Base-by-base conservation (phyloP, 1,284 basidiomycete genomes). In the Trametes polyzona region DNA sequence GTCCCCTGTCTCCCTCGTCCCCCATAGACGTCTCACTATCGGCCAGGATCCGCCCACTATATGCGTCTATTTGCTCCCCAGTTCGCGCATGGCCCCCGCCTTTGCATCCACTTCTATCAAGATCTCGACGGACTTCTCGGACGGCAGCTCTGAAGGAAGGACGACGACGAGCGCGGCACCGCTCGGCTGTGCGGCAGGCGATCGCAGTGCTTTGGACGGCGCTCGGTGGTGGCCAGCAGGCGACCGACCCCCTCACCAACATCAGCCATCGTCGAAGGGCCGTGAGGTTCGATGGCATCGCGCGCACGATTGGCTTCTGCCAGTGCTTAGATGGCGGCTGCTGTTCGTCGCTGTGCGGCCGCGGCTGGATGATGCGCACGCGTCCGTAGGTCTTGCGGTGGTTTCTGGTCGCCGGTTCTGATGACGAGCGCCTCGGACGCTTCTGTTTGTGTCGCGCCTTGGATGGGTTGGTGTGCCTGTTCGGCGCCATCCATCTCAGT, bases 11-110 rank as follows among this genome's bases (percentile, higher is more conserved):
- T 27, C 57, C 44, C 37, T 26, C 19, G 6, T 14, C 61, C 35
- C 46, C 19, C 44, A 60, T 61, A 61, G 56, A 64, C 57, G 52
- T 58, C 54, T 53, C 59, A 50, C 43, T 54, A 41, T 59, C 60
- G 54, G 58, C 46, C 58, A 56, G 52, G 62, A 61, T 54, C 52
- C 56, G 46, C 52, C 47, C 48, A 46, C 53, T 58, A 36, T 52
- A 60, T 53, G 59, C 52, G 50, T 46, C 64, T 59, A 55, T 57
- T 57, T 55, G 59, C 37, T n/a, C 52, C 49, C 56, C 43, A 37
- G 44, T 29, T 52, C 52, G 35, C 43, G 39, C 52, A n/a, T n/a
- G n/a, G n/a, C n/a, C n/a, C n/a, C n/a, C n/a, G n/a, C n/a, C n/a
- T n/a, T n/a, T n/a, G n/a, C n/a, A n/a, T 21, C 47, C 23, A 21